phyloP scores from a whole-genome alignment of 2,329 filamentous ascomycete genomes.

The Nigrospora sphaerica region DNA sequence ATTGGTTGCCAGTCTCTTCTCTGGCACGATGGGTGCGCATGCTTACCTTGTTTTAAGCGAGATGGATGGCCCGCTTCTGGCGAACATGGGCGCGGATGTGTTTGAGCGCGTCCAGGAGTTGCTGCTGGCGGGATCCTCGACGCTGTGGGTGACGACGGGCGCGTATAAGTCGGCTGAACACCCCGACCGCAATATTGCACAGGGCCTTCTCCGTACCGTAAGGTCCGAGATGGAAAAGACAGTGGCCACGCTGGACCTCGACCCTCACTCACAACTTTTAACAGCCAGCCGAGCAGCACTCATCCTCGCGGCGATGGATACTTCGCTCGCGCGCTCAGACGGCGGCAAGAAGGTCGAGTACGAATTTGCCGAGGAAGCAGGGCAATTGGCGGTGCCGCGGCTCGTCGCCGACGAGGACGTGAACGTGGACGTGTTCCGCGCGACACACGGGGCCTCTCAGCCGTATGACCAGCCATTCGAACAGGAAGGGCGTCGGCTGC shows the following conservation, averaged over 20 bases:
- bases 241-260: constrained; percentile 14
- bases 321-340: constrained; percentile 3
- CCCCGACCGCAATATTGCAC: constrained; percentile 15
- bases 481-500: constrained; percentile 8
- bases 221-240: constrained; percentile 12
- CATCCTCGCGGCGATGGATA: constrained; percentile 11
- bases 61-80: constrained; percentile 10
- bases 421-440: constrained; percentile 15
- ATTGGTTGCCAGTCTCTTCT: not conserved
- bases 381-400: constrained; percentile 14
- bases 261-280: constrained; percentile 9
- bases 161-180: not conserved
- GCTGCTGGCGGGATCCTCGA: constrained; percentile 7
- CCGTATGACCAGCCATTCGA: constrained; percentile 13
- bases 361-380: constrained; percentile 18
- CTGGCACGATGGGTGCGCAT: not conserved
- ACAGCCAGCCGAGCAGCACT: constrained; percentile 6
- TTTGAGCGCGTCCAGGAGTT: constrained; percentile 11
- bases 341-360: constrained; percentile 17
- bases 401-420: constrained; percentile 13
- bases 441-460: constrained; percentile 6
- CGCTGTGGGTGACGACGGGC: not conserved
- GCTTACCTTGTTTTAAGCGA: constrained; percentile 9
- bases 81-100: constrained; percentile 4
- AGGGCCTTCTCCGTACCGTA: constrained; percentile 16